Evolutionary conservation across 2,329 filamentous ascomycete genomes (phyloP).

Genomic region (Apiospora sp.): DNA sequence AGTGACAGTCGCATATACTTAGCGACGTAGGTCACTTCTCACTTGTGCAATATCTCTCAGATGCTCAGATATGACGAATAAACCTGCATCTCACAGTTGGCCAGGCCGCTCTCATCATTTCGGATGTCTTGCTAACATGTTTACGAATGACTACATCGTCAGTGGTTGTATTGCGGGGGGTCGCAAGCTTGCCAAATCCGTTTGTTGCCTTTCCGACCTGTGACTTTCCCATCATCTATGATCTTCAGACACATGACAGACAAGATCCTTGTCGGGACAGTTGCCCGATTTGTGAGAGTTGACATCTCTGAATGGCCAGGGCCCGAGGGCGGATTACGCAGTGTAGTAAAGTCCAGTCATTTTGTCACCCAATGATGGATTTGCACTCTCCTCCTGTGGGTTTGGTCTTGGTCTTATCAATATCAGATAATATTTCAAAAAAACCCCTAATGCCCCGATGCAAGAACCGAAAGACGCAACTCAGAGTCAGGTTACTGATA

Average conservation of each 20-base stretch:
- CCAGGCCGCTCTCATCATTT: not conserved
- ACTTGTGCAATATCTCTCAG: not conserved
- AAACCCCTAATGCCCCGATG: not conserved
- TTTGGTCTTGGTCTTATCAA: too few relatives aligned
- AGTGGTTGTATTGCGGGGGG: not conserved
- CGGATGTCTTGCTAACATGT: not conserved
- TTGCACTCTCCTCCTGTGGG: not conserved
- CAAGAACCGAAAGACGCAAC: not conserved
- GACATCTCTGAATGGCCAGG: not conserved
- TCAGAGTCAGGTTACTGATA: not conserved
- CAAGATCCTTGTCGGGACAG: not conserved
- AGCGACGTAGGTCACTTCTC: not conserved
- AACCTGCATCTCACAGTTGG: not conserved
- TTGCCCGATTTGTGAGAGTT: not conserved
- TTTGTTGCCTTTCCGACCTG: not conserved
- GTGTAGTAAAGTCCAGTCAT: too few relatives aligned
- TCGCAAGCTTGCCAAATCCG: not conserved
- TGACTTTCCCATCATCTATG: not conserved
- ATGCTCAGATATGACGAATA: not conserved
- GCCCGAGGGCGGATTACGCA: too few relatives aligned
- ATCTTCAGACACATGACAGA: not conserved
- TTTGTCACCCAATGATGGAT: not conserved
- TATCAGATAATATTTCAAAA: not conserved
- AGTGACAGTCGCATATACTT: not conserved
- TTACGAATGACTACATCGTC: not conserved